Percentiles rank a stretch among this genome's conserved stretches.
These are phyloP conservation scores for Pogostemon cablin DNA, from an alignment of 257 asterid species.

Conservation along the genomic window DNA sequence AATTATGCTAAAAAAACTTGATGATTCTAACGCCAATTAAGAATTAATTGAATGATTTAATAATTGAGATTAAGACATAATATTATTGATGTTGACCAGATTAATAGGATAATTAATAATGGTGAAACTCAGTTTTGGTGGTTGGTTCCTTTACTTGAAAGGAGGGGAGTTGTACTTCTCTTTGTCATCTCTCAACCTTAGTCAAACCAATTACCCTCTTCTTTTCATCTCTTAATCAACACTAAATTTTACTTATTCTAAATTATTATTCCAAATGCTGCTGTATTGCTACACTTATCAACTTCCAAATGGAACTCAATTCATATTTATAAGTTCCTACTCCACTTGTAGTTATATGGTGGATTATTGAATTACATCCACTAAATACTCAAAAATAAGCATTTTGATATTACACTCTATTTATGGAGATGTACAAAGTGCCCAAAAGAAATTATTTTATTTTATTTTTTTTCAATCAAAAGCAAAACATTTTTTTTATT, in stretches of 20 bases:
- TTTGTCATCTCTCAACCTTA: constrained; percentile 36
- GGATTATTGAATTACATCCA: no score
- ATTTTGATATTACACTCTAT: no score
- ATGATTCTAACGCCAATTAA: constrained; percentile 39
- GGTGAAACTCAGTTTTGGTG: constrained; percentile 25
- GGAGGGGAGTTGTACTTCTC: constrained; percentile 41
- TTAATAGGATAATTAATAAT: constrained; percentile 36
- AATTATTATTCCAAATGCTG: no score
- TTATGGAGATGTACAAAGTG: no score
- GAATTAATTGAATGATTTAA: constrained; percentile 27
- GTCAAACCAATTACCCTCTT: constrained; percentile 30
- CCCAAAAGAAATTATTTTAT: no score
- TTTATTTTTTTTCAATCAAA: no score
- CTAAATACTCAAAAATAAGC: no score
- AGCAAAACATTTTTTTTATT: no score
- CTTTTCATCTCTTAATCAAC: not conserved
- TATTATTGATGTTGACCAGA: constrained; percentile 42
- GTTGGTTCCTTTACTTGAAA: constrained; percentile 51
- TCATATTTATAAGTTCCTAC: no score
- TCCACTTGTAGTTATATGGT: no score
- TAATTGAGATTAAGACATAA: constrained; percentile 8
- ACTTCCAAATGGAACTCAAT: no score
- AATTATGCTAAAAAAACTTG: constrained; percentile 23
- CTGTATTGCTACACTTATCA: no score
- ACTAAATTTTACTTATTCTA: not conserved